Evolutionary conservation across 257 asterid species (phyloP).

Genomic region (Vinca minor): DNA sequence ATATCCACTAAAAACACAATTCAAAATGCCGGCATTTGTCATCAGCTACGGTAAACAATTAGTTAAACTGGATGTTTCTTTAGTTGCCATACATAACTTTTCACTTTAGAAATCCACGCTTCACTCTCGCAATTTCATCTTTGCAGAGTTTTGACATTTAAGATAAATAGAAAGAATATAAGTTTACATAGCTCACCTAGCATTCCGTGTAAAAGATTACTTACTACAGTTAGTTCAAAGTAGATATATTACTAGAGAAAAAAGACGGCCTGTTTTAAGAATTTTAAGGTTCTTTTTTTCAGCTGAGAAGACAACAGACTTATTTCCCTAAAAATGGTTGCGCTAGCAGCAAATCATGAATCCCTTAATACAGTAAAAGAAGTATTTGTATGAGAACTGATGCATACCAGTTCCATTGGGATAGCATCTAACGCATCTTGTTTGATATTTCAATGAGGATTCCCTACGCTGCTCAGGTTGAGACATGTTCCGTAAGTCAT

Average conservation of each 20-base stretch:
- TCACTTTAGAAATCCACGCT: not conserved
- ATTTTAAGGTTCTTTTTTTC: not conserved
- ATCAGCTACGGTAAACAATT: not conserved
- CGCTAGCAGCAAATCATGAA: not conserved
- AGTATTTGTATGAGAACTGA: conserved; percentile 5
- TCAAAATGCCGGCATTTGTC: not conserved
- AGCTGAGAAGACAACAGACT: not conserved
- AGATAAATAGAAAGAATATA: not conserved
- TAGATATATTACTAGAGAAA: not conserved
- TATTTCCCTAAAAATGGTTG: not conserved
- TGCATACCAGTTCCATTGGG: conserved; percentile 87
- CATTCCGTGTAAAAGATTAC: not conserved
- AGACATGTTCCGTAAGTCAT: conserved; percentile 87
- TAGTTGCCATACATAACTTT: not conserved
- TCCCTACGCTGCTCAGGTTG: conserved; percentile 94
- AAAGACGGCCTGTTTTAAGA: not conserved
- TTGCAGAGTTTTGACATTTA: not conserved
- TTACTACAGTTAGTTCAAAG: not conserved
- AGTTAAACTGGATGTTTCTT: no score
- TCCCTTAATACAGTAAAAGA: not conserved
- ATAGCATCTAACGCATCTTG: conserved; percentile 86
- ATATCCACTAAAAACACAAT: not conserved
- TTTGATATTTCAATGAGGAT: conserved; percentile 88
- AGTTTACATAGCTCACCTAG: not conserved
- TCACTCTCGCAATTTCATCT: not conserved